Evolutionary conservation across 1,284 basidiomycete genomes (phyloP).

Genomic region (Malassezia brasiliensis): DNA sequence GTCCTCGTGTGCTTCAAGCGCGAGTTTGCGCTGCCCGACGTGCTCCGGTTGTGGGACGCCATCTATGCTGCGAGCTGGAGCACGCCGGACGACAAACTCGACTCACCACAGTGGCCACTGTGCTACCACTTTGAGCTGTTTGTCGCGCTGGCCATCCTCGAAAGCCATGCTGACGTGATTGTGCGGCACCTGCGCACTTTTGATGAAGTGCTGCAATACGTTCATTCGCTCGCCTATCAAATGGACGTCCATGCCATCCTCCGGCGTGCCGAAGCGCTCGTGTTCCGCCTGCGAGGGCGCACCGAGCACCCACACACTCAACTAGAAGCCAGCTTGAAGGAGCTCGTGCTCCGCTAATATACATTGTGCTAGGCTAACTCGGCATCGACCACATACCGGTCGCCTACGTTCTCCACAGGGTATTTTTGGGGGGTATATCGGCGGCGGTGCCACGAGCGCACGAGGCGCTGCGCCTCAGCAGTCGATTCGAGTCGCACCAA

Average conservation of each 20-base stretch:
- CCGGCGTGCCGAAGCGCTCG: constrained; percentile 25
- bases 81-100: constrained; percentile 13
- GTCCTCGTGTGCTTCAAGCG: constrained; percentile 52
- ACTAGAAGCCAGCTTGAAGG: neutral
- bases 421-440: constrained; percentile 28
- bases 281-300: constrained; percentile 15
- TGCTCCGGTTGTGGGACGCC: constrained; percentile 77
- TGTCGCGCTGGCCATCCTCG: constrained; percentile 80
- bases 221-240: constrained; percentile 26
- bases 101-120: constrained; percentile 4
- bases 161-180: constrained; percentile 86
- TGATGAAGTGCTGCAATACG: constrained; percentile 47
- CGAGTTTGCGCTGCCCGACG: constrained; percentile 82
- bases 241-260: constrained; percentile 21
- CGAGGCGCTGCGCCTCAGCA: constrained; percentile 26
- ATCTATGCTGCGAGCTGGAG: constrained; percentile 33
- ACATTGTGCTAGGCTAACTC: constrained; percentile 24
- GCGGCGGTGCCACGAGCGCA: constrained; percentile 33
- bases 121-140: constrained; percentile 55
- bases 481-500: constrained; percentile 66
- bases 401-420: constrained; percentile 28
- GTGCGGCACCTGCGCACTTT: constrained; percentile 79
- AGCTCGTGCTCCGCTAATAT: neutral
- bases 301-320: neutral
- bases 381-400: constrained; percentile 28